Conservation (phyloP, 192 early-diverging fungal genomes). For the Coemansia sp. region DNA sequence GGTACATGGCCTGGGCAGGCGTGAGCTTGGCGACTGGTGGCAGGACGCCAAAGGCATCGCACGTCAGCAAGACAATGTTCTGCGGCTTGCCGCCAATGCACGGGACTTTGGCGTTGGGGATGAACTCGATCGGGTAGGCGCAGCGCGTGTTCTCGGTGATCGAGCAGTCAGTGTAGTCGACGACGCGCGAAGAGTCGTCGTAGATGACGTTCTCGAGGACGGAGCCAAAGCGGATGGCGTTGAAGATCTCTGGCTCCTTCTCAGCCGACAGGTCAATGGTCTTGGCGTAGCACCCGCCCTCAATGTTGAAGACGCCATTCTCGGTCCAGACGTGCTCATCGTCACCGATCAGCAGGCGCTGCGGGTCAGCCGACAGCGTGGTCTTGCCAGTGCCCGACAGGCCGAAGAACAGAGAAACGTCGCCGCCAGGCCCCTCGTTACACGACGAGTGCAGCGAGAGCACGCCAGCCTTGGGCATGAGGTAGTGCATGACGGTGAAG, state of each 20-base stretch:
- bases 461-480: constrained; percentile 84
- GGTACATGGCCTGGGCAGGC: constrained; percentile 89
- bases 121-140: constrained; percentile 93
- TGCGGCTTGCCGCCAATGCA: constrained; percentile 87
- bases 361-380: constrained; percentile 92
- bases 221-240: constrained; percentile 89
- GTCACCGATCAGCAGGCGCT: constrained; percentile 92
- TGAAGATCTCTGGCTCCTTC: constrained; percentile 99
- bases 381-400: constrained; percentile 98
- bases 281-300: constrained; percentile 99
- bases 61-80: constrained; percentile 95
- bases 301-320: constrained; percentile 96
- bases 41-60: constrained; percentile 95
- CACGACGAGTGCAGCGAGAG: constrained; percentile 73
- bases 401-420: constrained; percentile 98
- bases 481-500: constrained; percentile 98
- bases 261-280: constrained; percentile 90
- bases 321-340: constrained; percentile 99
- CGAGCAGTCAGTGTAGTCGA: constrained; percentile 89
- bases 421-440: constrained; percentile 84
- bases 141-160: constrained; percentile 96
- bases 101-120: constrained; percentile 91
- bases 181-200: constrained; percentile 65
- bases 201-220: constrained; percentile 93
- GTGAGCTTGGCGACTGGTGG: constrained; percentile 89